Evolutionary conservation across 2,329 filamentous ascomycete genomes (phyloP).

Genomic region (Lomentospora prolificans): DNA sequence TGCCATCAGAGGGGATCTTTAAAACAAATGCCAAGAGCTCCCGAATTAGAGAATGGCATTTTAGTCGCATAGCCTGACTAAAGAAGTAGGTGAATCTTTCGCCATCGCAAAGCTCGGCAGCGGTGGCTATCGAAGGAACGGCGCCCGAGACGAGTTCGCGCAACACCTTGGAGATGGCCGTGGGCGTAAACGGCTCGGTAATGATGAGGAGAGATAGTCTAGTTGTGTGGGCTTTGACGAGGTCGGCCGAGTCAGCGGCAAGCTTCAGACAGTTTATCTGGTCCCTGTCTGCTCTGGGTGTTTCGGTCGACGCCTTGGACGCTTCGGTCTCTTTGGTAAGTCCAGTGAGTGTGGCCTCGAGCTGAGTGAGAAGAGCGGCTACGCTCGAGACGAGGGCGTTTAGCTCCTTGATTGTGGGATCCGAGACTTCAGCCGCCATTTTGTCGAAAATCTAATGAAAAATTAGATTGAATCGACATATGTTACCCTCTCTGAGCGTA

Average conservation of each 20-base stretch:
- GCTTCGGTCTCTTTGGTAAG: conserved; percentile 15
- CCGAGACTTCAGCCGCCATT: conserved; percentile 17
- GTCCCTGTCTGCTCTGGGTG: too few relatives aligned
- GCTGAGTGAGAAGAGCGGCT: conserved; percentile 27
- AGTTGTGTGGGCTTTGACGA: conserved; percentile 74
- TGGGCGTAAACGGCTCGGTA: conserved; percentile 76
- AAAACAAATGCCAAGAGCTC: conserved; percentile 53
- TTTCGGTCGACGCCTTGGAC: neutral
- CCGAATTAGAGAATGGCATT: conserved; percentile 48
- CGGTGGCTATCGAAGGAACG: conserved; percentile 65
- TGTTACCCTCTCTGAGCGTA: too few relatives aligned
- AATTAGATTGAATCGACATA: too few relatives aligned
- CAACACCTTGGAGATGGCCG: conserved; percentile 61
- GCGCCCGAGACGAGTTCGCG: conserved; percentile 61
- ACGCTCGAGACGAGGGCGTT: conserved; percentile 28
- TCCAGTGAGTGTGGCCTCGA: conserved; percentile 30
- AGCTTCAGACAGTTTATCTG: conserved; percentile 56
- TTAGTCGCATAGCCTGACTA: conserved; percentile 50
- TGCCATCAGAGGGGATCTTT: conserved; percentile 50
- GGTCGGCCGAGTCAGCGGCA: conserved; percentile 58
- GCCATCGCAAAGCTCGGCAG: conserved; percentile 54
- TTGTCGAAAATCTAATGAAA: too few relatives aligned
- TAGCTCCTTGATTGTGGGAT: conserved; percentile 26
- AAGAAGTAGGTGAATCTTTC: conserved; percentile 53
- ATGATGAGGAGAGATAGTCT: conserved; percentile 81